Percentiles rank a stretch among this genome's conserved stretches.
Conservation (phyloP, 805 yeast genomes). For the Ogataea henricii region DNA sequence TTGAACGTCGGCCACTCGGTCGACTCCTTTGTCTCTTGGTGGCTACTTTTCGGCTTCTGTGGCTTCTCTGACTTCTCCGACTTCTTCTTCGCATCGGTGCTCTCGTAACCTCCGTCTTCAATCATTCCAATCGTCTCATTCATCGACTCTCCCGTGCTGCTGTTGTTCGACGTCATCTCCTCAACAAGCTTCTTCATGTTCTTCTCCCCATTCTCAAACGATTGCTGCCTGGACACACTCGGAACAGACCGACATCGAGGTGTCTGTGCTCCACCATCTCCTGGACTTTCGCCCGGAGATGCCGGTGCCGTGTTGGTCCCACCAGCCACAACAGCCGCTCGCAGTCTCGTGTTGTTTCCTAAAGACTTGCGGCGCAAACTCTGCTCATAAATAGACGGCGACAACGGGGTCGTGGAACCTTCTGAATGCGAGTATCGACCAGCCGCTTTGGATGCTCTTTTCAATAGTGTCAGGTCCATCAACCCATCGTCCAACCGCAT, state of each 20-base stretch:
- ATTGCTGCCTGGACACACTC: not conserved
- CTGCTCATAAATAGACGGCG: not conserved
- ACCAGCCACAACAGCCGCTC: not conserved
- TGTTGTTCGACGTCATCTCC: slow-evolving; percentile 1
- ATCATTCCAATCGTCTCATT: slow-evolving; percentile 16
- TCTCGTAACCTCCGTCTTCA: not conserved
- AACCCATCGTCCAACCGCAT: slow-evolving; percentile 67
- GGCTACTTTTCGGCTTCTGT: not conserved
- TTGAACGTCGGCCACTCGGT: slow-evolving; percentile 53
- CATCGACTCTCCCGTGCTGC: slow-evolving; percentile 17
- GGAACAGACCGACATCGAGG: not conserved
- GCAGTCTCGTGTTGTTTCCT: slow-evolving; percentile 3
- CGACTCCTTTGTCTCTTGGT: slow-evolving; percentile 3
- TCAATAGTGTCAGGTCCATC: slow-evolving; percentile 54
- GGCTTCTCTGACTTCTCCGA: not conserved
- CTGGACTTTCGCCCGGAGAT: not conserved
- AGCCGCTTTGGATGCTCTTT: slow-evolving; percentile 44
- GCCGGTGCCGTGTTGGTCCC: not conserved
- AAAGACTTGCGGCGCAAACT: slow-evolving; percentile 5
- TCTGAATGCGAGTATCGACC: slow-evolving; percentile 18
- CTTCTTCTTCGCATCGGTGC: not conserved
- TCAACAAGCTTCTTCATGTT: not conserved
- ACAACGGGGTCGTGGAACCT: slow-evolving; percentile 6
- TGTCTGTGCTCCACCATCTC: not conserved
- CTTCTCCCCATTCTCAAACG: slow-evolving; percentile 1